These are phyloP conservation scores for Ensete glaucum DNA, from an alignment of 176 grass and related monocot species.

Conservation along the genomic window DNA sequence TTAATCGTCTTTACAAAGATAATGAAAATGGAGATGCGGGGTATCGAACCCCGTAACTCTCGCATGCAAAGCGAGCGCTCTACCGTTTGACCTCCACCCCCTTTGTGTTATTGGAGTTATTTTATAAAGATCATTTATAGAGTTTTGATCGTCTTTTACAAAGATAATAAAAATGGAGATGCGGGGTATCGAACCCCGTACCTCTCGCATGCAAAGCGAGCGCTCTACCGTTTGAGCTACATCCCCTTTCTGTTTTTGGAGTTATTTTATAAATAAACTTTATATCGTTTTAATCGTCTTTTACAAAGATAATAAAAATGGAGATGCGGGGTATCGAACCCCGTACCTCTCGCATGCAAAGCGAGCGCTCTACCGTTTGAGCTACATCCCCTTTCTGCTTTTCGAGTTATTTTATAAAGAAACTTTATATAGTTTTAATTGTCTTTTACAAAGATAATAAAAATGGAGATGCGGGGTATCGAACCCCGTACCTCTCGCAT, in stretches of 20 bases:
- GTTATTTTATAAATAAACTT: no score
- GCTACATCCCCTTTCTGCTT: slow-evolving; percentile 43
- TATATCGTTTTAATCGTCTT: no score
- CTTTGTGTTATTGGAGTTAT: no score
- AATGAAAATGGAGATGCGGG: slow-evolving; percentile 54
- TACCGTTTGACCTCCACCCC: slow-evolving; percentile 96
- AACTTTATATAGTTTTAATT: no score
- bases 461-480: neutral
- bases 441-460: no score
- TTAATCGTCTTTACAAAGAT: no score
- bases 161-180: slow-evolving; percentile 31
- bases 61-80: slow-evolving; percentile 99
- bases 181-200: slow-evolving; percentile 98
- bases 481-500: slow-evolving; percentile 97
- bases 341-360: slow-evolving; percentile 99
- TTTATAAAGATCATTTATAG: no score
- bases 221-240: slow-evolving; percentile 99
- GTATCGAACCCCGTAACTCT: slow-evolving; percentile 98
- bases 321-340: slow-evolving; percentile 97
- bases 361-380: slow-evolving; percentile 99
- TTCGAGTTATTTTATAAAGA: no score
- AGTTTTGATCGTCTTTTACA: no score
- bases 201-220: slow-evolving; percentile 99
- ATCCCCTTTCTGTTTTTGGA: slow-evolving; percentile 19
- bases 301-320: neutral